phyloP scores from a whole-genome alignment of 1,284 basidiomycete species.

The Ceratobasidium sp. region DNA sequence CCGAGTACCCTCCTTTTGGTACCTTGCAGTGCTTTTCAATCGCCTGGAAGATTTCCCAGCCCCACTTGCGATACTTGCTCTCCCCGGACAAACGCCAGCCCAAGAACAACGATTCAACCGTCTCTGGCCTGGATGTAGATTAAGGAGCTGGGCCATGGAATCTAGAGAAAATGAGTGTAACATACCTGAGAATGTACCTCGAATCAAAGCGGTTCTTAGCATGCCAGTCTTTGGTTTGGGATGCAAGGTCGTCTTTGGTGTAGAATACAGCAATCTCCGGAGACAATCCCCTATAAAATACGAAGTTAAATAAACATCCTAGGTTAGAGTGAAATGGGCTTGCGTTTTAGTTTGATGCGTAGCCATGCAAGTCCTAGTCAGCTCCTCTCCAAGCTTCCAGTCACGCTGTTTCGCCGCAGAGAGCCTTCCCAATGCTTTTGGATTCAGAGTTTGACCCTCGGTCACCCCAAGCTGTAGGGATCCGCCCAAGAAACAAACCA shows the following conservation, averaged over 20 bases:
- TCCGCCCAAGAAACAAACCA: conserved; percentile 93
- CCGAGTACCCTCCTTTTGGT: conserved; percentile 79
- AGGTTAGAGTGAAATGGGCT: conserved; percentile 48
- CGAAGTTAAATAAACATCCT: conserved; percentile 48
- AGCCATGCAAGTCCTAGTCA: conserved; percentile 85
- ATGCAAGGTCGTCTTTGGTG: conserved; percentile 58
- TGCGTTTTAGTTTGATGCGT: conserved; percentile 87
- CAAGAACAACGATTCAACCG: conserved; percentile 90
- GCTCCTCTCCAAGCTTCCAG: conserved; percentile 79
- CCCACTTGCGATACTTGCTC: conserved; percentile 76
- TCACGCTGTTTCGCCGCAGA: conserved; percentile 68
- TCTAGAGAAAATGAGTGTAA: background rate
- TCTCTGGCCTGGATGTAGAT: conserved; percentile 73
- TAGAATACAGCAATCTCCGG: conserved; percentile 84
- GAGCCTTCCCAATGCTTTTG: conserved; percentile 53
- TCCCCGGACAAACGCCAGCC: conserved; percentile 84
- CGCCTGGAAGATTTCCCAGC: conserved; percentile 89
- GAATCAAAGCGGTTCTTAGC: conserved; percentile 81
- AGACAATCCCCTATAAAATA: conserved; percentile 62
- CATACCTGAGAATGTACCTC: conserved; percentile 83
- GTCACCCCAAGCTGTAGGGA: conserved; percentile 89
- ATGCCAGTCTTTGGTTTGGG: conserved; percentile 73
- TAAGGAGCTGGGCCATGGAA: background rate
- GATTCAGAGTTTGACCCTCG: conserved; percentile 57
- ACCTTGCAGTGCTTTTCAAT: conserved; percentile 84